Conservation (phyloP, 2,329 filamentous ascomycete genomes). For the Cladosporium oxysporum region DNA sequence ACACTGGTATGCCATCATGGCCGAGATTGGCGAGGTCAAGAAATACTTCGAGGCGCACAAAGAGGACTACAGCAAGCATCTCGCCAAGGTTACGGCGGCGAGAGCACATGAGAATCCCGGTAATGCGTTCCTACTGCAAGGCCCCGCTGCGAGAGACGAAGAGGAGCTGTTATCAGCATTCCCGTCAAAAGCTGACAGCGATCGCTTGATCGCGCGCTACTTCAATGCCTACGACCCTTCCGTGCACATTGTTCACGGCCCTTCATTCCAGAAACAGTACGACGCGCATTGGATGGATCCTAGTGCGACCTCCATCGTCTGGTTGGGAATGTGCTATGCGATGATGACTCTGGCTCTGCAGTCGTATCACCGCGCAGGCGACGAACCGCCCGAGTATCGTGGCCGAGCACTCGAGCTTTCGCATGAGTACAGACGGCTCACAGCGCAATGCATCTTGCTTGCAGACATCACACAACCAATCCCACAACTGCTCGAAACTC, state of each 20-base stretch:
- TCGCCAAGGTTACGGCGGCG: slow-evolving; percentile 71
- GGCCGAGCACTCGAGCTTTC: slow-evolving; percentile 59
- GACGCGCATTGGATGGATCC: slow-evolving; percentile 72
- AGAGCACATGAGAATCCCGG: slow-evolving; percentile 63
- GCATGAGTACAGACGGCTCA: slow-evolving; percentile 64
- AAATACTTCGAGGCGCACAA: slow-evolving; percentile 85
- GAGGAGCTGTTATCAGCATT: slow-evolving; percentile 77
- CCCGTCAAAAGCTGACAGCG: slow-evolving; percentile 78
- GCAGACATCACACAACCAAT: slow-evolving; percentile 76
- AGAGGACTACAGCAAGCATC: slow-evolving; percentile 81
- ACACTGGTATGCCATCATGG: slow-evolving; percentile 55
- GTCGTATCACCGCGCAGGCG: slow-evolving; percentile 76
- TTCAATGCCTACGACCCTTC: slow-evolving; percentile 78
- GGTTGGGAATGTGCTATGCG: slow-evolving; percentile 75
- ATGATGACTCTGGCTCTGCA: slow-evolving; percentile 76
- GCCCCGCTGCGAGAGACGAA: slow-evolving; percentile 67
- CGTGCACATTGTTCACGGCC: slow-evolving; percentile 61
- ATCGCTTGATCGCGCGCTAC: slow-evolving; percentile 82
- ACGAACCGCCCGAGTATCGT: slow-evolving; percentile 77
- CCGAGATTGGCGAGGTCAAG: slow-evolving; percentile 85
- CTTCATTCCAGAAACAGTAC: slow-evolving; percentile 77
- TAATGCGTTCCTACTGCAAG: slow-evolving; percentile 77
- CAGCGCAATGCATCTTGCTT: slow-evolving; percentile 74
- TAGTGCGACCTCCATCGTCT: slow-evolving; percentile 71
- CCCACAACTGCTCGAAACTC: slow-evolving; percentile 75